Conservation (phyloP, 768 basidiomycete genomes). For the Mycena latifolia region DNA sequence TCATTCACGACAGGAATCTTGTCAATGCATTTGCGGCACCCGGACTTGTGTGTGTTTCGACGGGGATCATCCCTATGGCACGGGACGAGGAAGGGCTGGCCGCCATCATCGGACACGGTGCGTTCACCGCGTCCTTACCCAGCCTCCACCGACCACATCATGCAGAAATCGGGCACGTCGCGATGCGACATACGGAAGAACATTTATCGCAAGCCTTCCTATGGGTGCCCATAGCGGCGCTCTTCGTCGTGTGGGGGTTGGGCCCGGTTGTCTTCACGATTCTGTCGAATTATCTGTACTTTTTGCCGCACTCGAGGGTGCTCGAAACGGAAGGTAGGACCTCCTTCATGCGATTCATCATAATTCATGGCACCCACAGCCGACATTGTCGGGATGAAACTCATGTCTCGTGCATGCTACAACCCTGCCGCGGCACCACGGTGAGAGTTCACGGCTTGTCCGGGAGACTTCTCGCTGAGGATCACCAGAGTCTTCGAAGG, state of each 20-base stretch:
- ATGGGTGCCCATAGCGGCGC: slow-evolving; percentile 51
- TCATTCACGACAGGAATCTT: slow-evolving; percentile 25
- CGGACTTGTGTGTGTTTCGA: slow-evolving; percentile 33
- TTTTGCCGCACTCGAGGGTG: slow-evolving; percentile 86
- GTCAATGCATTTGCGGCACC: slow-evolving; percentile 35
- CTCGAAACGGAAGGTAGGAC: slow-evolving; percentile 83
- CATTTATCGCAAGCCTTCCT: slow-evolving; percentile 19
- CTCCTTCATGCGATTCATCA: not conserved
- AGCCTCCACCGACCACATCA: too few relatives aligned
- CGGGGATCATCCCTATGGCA: slow-evolving; percentile 33
- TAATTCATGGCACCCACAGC: slow-evolving; percentile 56
- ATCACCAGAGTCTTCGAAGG: slow-evolving; percentile 72
- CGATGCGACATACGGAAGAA: slow-evolving; percentile 30
- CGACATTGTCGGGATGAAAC: slow-evolving; percentile 84
- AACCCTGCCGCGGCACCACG: slow-evolving; percentile 83
- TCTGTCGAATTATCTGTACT: slow-evolving; percentile 64
- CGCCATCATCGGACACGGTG: slow-evolving; percentile 34
- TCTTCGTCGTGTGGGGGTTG: slow-evolving; percentile 65
- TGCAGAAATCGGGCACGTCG: slow-evolving; percentile 32
- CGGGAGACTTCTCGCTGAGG: too few relatives aligned
- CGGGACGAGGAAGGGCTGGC: slow-evolving; percentile 32
- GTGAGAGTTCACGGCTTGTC: slow-evolving; percentile 51
- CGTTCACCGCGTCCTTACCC: not conserved
- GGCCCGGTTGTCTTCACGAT: slow-evolving; percentile 65
- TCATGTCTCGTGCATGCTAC: slow-evolving; percentile 90